Evolutionary conservation across 768 basidiomycete genomes (phyloP).

Genomic region (Suillus placidus): DNA sequence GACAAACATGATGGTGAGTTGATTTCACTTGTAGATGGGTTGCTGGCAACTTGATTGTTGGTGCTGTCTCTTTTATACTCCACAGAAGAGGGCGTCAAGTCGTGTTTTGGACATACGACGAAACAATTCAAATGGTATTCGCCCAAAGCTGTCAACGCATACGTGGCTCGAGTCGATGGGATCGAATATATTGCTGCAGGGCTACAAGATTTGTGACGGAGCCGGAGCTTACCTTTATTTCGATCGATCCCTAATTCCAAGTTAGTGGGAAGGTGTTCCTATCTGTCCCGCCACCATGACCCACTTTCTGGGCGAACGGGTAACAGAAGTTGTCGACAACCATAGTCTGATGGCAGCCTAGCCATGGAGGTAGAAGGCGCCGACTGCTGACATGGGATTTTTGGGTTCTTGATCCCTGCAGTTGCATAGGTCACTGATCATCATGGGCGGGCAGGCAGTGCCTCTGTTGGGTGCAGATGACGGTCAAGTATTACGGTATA

Average conservation of each 20-base stretch:
- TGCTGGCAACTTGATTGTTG: background rate
- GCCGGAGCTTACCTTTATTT: background rate
- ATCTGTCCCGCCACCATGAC: no score
- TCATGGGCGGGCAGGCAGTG: no score
- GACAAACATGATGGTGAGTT: background rate
- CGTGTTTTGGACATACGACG: background rate
- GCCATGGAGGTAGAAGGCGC: background rate
- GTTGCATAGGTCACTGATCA: background rate
- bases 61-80: background rate
- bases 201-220: background rate
- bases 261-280: no score
- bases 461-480: background rate
- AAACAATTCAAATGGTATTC: background rate
- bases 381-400: background rate
- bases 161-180: background rate
- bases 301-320: no score
- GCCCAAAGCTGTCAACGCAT: background rate
- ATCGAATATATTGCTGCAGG: background rate
- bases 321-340: no score
- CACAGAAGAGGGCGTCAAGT: background rate
- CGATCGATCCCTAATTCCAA: background rate
- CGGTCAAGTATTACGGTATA: background rate
- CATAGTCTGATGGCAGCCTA: background rate
- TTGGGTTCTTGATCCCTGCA: background rate
- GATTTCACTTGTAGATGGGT: background rate